Evolutionary conservation across 2,329 filamentous ascomycete species (phyloP), one percentile per base, ranked within the genome.

Genomic region (Colletotrichum lindemuthianum): DNA sequence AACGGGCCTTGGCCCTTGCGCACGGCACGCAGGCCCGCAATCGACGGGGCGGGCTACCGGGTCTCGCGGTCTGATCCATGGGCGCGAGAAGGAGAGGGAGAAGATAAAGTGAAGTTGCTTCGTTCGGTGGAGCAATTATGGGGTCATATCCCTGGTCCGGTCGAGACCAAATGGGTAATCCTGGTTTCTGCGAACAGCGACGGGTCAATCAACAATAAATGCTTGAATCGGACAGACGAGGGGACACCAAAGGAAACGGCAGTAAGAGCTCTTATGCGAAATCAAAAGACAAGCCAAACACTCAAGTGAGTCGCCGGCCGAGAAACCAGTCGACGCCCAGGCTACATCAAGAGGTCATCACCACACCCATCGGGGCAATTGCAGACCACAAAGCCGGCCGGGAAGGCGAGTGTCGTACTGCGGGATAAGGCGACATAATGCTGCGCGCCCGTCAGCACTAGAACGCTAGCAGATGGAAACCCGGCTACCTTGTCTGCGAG

Each of bases 21-120:
- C 68, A 69, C 41, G 67, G 67, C 44, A 60, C 54, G 55, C 67
- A 64, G 47, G 67, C 67, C 11, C 67, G 66, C 37, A 68, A 56
- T 40, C 67, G 63, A 41, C 67, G 63, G n/a, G 65, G 65, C 9
- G 61, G 68, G 24, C 67, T 68, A n/a, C 6, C 57, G 33, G 57
- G 44, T 36, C 57, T 50, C 49, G 34, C 13, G 24, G 43, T 40
- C 37, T 24, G 24, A 24, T 24, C 4, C 24, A 24, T 24, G 24
- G 24, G 24, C 24, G 24, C 24, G 24, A 24, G 24, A 5, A 24
- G 24, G 24, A 24, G 24, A 24, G 24, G 24, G 24, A 24, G 24
- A 24, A 24, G 24, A 4, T 24, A 3, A 24, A 24, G 24, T 24
- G 24, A 24, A 24, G 3, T 43, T 43, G 53, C 15, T 40, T n/a